Evolutionary conservation across 306 rosid genomes (phyloP).

Genomic region (Mucuna pruriens): DNA sequence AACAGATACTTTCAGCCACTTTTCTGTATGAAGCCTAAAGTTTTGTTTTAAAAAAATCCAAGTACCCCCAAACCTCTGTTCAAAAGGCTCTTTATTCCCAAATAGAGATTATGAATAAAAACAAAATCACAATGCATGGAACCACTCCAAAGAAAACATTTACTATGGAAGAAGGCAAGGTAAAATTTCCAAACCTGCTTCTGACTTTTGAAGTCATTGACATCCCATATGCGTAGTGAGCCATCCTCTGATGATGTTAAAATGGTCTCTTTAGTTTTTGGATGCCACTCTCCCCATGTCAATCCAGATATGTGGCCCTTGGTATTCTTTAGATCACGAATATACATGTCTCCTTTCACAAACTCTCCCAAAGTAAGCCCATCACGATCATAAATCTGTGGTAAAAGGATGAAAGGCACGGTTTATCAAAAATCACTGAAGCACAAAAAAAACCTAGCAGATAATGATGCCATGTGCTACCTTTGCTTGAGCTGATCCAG

Average conservation of each 20-base stretch:
- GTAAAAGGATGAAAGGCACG: constrained; percentile 4
- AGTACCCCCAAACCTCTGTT: not conserved
- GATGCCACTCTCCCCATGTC: constrained; percentile 98
- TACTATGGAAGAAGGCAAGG: constrained; percentile 13
- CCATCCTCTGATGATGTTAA: constrained; percentile 98
- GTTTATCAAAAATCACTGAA: not conserved
- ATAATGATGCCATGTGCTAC: constrained; percentile 35
- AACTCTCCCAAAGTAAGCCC: constrained; percentile 97
- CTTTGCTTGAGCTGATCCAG: constrained; percentile 98
- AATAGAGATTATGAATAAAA: not conserved
- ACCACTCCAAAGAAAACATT: not conserved
- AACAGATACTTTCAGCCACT: constrained; percentile 5
- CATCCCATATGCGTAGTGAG: constrained; percentile 95
- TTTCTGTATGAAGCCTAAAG: not conserved
- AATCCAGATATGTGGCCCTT: constrained; percentile 96
- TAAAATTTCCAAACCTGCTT: constrained; percentile 65
- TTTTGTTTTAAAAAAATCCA: constrained; percentile 2
- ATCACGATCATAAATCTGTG: constrained; percentile 95
- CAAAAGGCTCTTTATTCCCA: not conserved
- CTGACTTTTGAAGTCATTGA: constrained; percentile 92
- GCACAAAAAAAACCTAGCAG: not conserved
- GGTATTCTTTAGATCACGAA: constrained; percentile 93
- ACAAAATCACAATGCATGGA: constrained; percentile 17
- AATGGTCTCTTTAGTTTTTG: constrained; percentile 78
- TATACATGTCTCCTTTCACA: constrained; percentile 95